Base-by-base conservation (phyloP, 2,329 filamentous ascomycete genomes). In the Ascomycota sp. region DNA sequence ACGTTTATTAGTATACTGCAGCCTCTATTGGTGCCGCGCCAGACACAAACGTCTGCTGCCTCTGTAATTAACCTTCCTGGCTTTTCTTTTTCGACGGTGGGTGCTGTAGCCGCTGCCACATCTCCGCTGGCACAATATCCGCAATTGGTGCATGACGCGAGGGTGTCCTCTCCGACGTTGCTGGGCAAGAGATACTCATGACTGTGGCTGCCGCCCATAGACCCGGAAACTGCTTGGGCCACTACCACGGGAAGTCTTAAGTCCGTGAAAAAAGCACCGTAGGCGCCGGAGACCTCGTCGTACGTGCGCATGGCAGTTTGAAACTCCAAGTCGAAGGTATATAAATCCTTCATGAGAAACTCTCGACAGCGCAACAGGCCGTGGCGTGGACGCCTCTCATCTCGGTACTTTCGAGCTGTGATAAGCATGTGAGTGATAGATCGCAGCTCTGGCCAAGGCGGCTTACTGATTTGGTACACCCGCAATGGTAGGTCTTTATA, bases 311-410 rank as follows among this genome's bases (percentile, higher is more conserved):
- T 57, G 2, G 86, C 86, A n/a, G 67, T 56, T 19, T 66, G 54
- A 1, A 61, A 48, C 4, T 64, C 75, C 23, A 63, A 56, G 45
- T 98, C 89, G 45, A 98, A 98, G 0, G 85, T 94, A 49, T 98
- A 98, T 1, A 98, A 65, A 50, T 98, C 89, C 52, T 98, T 98
- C 89, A 98, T 98, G 40, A 82, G 56, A 43, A 98, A 98, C 45
- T 98, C 89, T 36, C 83, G 73, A 1, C 81, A 78, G 8, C 89
- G 73, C 7, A 98, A 59, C 2, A 98, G 61, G 9, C 89, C 89
- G 41, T 92, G 80, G 21, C 89, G 69, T 13, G 89, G 89, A 19
- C 89, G 68, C 33, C 76, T 67, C 52, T 98, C 89, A 54, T 98
- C 89, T 29, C 89, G 72, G 45, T 95, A 98, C 51, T 98, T 98